phyloP scores from a whole-genome alignment of 1,139 yeast genomes.

The Neolecta irregularis region DNA sequence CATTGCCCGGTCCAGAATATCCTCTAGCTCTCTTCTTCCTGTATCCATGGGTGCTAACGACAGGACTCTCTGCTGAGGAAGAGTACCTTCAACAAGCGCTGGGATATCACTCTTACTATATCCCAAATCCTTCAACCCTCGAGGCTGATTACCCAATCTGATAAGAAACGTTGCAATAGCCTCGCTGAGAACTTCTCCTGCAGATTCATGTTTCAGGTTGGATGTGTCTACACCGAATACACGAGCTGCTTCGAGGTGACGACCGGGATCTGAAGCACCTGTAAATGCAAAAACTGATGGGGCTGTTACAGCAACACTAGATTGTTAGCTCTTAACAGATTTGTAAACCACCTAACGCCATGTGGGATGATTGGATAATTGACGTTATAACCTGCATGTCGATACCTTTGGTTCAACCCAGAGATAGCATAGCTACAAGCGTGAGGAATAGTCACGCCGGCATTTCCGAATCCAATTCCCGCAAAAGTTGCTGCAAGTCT shows the following conservation, averaged over 20 bases:
- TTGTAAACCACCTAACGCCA: too few relatives aligned
- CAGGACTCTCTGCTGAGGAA: conserved; percentile 29
- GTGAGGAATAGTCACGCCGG: conserved; percentile 31
- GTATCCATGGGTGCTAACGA: conserved; percentile 29
- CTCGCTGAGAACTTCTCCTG: conserved; percentile 27
- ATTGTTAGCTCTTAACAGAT: too few relatives aligned
- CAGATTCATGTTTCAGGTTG: conserved; percentile 26
- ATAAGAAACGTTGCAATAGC: conserved; percentile 25
- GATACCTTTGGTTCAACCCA: conserved; percentile 27
- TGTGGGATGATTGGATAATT: conserved; percentile 29
- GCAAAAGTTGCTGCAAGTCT: conserved; percentile 30
- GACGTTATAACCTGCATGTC: conserved; percentile 27
- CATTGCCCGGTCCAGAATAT: too few relatives aligned
- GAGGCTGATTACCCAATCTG: conserved; percentile 26
- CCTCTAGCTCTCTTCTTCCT: too few relatives aligned
- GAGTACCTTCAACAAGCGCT: conserved; percentile 26
- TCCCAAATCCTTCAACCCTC: conserved; percentile 26
- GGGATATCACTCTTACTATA: conserved; percentile 23
- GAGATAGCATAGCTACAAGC: conserved; percentile 29
- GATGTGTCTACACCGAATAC: conserved; percentile 27
- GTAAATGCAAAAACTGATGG: conserved; percentile 29
- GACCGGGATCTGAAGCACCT: conserved; percentile 28
- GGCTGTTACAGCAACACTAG: conserved; percentile 30
- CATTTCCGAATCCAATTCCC: conserved; percentile 31
- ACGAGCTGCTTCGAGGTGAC: conserved; percentile 27